Evolutionary conservation across 2,329 filamentous ascomycete species (phyloP), one percentile per base, ranked within the genome.

Genomic region (Ophiostoma fasciatum): DNA sequence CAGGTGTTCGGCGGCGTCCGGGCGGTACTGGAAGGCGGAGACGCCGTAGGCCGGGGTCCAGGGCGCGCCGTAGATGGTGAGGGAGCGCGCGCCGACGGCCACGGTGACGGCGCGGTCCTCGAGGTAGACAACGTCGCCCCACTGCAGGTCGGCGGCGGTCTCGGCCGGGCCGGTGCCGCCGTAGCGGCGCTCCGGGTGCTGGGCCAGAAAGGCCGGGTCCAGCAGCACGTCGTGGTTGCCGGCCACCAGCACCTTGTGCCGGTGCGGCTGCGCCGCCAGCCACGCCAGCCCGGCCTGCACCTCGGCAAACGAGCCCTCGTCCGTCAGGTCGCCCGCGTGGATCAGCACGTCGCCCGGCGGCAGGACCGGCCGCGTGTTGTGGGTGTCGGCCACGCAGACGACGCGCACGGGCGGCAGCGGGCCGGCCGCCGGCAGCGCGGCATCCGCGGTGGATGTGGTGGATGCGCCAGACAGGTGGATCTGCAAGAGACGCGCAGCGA

Each of bases 351-450:
- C 58, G 2, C 58, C 60, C 9, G 44, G 26, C 3, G 58, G 58
- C 6, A 61, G 40, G 5, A 38, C 36, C 1, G 54, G 55, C 21
- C 48, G 50, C 18, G 40, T 45, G 42, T 58, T 60, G 49, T 62
- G 59, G 2, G 59, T 62, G 43, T 62, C 58, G 10, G 59, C 60
- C 12, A 62, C 50, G 42, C 57, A 61, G 14, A 58, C 39, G 12
- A 40, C 27, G 32, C 23, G 32, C 7, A 33, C 31, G 2, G 31
- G 31, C n/a, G n/a, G n/a, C n/a, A n/a, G n/a, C n/a, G n/a, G n/a
- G n/a, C n/a, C n/a, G n/a, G n/a, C n/a, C n/a, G n/a, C n/a, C n/a
- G n/a, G n/a, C n/a, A n/a, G 4, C 4, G 30, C 19, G 19, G n/a
- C 23, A n/a, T 5, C 4, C 13, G 13, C n/a, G 26, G 20, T 22